Conservation (phyloP, 192 early-diverging fungal genomes). For the Funneliformis mosseae region DNA sequence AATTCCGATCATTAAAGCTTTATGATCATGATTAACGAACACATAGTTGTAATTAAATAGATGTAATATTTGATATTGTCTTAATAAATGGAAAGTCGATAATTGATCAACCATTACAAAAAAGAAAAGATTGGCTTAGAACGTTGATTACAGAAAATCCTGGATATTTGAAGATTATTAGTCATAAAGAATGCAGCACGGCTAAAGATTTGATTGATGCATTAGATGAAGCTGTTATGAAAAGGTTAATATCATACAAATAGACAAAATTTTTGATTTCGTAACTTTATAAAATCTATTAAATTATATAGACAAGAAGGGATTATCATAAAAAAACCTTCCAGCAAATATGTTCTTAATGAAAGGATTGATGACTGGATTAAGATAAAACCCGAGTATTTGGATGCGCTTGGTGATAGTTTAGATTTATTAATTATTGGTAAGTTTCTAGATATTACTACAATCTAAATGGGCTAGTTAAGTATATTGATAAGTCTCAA, state of each 20-base stretch:
- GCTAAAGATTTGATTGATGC: conserved; percentile 62
- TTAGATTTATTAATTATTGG: conserved; percentile 76
- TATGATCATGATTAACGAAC: conserved; percentile 4
- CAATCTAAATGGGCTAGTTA: neutral
- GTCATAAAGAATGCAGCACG: conserved; percentile 50
- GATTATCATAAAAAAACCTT: conserved; percentile 74
- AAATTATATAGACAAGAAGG: conserved; percentile 50
- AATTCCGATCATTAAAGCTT: conserved; percentile 26
- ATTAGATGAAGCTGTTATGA: conserved; percentile 59
- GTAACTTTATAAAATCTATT: neutral
- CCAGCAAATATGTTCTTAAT: conserved; percentile 54
- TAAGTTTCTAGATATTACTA: conserved; percentile 36
- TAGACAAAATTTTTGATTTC: conserved; percentile 11
- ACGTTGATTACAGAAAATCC: conserved; percentile 54
- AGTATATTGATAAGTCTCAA: conserved; percentile 10
- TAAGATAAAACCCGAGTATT: conserved; percentile 82
- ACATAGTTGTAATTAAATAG: conserved; percentile 45
- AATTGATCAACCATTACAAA: conserved; percentile 54
- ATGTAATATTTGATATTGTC: conserved; percentile 76
- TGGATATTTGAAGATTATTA: conserved; percentile 60
- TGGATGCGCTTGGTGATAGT: conserved; percentile 68
- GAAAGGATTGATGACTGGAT: conserved; percentile 64
- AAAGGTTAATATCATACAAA: conserved; percentile 45
- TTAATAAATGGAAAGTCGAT: conserved; percentile 67
- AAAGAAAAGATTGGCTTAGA: conserved; percentile 55